phyloP scores from a whole-genome alignment of 2,329 filamentous ascomycete genomes.

The Grosmannia clavigera region DNA sequence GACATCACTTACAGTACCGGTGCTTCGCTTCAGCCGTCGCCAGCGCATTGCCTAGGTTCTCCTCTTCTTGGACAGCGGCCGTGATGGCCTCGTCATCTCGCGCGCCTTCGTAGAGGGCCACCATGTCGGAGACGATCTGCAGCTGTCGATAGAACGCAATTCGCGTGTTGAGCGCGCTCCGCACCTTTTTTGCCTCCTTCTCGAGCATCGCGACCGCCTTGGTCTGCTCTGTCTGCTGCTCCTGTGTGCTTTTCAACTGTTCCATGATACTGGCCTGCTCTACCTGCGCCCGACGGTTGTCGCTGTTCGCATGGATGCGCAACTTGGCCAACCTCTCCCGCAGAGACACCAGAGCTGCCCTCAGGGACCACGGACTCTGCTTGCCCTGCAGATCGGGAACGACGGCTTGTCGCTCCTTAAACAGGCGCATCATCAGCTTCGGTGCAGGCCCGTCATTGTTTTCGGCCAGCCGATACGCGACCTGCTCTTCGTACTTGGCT shows the following conservation, averaged over 20 bases:
- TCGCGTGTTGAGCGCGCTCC: conserved; percentile 67
- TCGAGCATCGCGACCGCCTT: conserved; percentile 40
- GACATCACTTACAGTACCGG: conserved; percentile 46
- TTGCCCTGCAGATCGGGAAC: conserved; percentile 25
- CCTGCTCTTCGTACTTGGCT: conserved; percentile 58
- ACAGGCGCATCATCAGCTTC: conserved; percentile 41
- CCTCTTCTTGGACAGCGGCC: conserved; percentile 30
- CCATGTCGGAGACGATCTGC: conserved; percentile 80
- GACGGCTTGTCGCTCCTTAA: conserved; percentile 31
- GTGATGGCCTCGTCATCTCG: conserved; percentile 39
- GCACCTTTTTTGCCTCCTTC: conserved; percentile 65
- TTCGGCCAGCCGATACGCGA: conserved; percentile 46
- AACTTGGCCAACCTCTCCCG: conserved; percentile 47
- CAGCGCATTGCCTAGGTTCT: conserved; percentile 43
- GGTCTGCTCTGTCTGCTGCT: conserved; percentile 35
- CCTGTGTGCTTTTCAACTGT: conserved; percentile 50
- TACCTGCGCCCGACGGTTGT: conserved; percentile 40
- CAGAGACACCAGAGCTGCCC: conserved; percentile 57
- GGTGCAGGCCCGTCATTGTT: conserved; percentile 60
- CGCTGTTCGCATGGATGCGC: conserved; percentile 42
- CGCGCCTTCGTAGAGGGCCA: conserved; percentile 59
- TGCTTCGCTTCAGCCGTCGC: conserved; percentile 57
- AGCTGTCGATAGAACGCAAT: conserved; percentile 85
- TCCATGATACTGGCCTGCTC: conserved; percentile 55
- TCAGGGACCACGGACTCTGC: conserved; percentile 48